These are phyloP conservation scores for Diaporthe australafricana DNA, from an alignment of 2,329 filamentous ascomycete genomes.

Conservation along the genomic window DNA sequence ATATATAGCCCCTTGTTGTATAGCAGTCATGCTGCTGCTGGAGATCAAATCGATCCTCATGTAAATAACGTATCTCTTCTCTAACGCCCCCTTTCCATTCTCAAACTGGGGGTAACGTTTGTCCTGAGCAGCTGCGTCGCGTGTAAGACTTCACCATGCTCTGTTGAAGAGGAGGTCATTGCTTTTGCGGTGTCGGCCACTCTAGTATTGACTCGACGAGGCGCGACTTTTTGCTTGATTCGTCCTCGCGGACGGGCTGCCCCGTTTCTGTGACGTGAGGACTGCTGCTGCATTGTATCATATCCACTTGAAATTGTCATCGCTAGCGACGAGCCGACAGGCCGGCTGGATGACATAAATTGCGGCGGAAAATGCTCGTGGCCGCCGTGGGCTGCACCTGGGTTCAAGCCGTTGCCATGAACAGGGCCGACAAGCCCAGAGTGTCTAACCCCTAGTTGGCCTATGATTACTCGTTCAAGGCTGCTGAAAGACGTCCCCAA, in stretches of 20 bases:
- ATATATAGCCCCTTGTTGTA: slow-evolving; percentile 2
- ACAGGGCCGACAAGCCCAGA: neutral
- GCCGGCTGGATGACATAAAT: neutral
- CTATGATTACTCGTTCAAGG: neutral
- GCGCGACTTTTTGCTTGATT: neutral
- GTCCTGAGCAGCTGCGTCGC: neutral
- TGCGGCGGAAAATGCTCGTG: neutral
- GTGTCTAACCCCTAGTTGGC: too few species aligned
- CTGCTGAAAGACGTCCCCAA: neutral
- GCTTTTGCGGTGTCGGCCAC: neutral
- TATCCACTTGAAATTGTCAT: neutral
- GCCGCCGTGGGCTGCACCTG: too few species aligned
- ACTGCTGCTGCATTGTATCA: neutral
- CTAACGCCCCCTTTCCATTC: neutral
- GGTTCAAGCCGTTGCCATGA: neutral
- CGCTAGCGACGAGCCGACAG: neutral
- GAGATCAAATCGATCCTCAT: neutral
- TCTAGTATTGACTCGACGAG: neutral
- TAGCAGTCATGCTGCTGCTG: slow-evolving; percentile 11
- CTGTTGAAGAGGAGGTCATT: slow-evolving; percentile 4
- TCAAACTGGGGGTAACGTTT: neutral
- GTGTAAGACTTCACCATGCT: neutral
- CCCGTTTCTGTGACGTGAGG: neutral
- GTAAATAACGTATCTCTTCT: neutral
- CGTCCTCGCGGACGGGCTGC: neutral